These are phyloP conservation scores for Venturia effusa DNA, from an alignment of 2,329 filamentous ascomycete genomes.

Conservation along the genomic window DNA sequence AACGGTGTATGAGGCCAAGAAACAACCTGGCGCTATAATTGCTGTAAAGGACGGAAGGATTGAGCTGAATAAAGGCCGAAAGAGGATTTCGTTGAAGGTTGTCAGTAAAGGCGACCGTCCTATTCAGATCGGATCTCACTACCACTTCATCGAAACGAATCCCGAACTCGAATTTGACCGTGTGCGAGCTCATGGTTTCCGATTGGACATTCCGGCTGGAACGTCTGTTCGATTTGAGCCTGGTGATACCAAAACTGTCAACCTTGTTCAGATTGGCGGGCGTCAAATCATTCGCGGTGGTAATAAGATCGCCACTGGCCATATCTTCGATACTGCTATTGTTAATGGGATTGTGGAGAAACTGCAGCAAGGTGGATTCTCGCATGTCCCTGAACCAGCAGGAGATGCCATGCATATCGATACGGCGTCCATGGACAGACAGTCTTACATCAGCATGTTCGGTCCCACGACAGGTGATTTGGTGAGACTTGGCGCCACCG, in stretches of 20 bases:
- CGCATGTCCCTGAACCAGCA: slow-evolving; percentile 59
- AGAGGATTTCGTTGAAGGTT: slow-evolving; percentile 63
- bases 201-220: slow-evolving; percentile 81
- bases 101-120: slow-evolving; percentile 82
- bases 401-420: slow-evolving; percentile 44
- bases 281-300: slow-evolving; percentile 71
- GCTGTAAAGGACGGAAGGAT: slow-evolving; percentile 57
- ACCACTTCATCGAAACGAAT: slow-evolving; percentile 94
- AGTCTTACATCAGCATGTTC: slow-evolving; percentile 79
- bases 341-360: slow-evolving; percentile 55
- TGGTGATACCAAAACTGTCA: slow-evolving; percentile 83
- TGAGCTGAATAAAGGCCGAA: slow-evolving; percentile 61
- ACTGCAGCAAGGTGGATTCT: slow-evolving; percentile 64
- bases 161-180: slow-evolving; percentile 84
- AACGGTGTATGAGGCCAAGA: slow-evolving; percentile 54
- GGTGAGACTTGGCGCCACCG: slow-evolving; percentile 71
- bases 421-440: slow-evolving; percentile 60
- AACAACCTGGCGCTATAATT: slow-evolving; percentile 71
- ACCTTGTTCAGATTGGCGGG: slow-evolving; percentile 78
- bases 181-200: slow-evolving; percentile 66
- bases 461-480: slow-evolving; percentile 82
- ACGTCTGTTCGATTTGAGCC: slow-evolving; percentile 92
- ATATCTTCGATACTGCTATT: slow-evolving; percentile 51
- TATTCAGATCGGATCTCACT: slow-evolving; percentile 86
- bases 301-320: slow-evolving; percentile 66